phyloP scores from a whole-genome alignment of 2,329 filamentous ascomycete genomes.

The Magnaporthiopsis incrustans region DNA sequence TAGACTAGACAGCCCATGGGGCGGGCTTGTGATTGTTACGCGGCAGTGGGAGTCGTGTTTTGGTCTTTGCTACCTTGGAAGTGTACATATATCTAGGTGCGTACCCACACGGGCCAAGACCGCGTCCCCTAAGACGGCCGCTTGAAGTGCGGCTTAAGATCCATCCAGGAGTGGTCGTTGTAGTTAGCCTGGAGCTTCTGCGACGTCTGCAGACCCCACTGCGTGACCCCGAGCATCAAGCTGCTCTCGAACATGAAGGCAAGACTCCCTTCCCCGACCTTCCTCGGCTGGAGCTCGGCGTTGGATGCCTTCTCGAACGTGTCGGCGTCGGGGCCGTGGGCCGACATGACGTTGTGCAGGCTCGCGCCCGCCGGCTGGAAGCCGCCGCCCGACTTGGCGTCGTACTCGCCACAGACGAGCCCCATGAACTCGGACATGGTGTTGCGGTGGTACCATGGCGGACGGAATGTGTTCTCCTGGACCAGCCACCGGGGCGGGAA shows the following conservation, averaged over 20 bases:
- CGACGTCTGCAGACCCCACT: slow-evolving; percentile 58
- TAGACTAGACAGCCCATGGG: too few relatives aligned
- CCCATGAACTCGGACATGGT: slow-evolving; percentile 61
- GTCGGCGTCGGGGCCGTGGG: slow-evolving; percentile 52
- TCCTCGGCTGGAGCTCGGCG: slow-evolving; percentile 43
- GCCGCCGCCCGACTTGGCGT: slow-evolving; percentile 52
- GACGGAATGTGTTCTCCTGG: slow-evolving; percentile 60
- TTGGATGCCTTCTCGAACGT: slow-evolving; percentile 49
- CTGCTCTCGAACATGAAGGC: slow-evolving; percentile 65
- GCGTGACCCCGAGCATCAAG: slow-evolving; percentile 62
- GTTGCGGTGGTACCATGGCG: slow-evolving; percentile 66
- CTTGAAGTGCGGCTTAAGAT: too few relatives aligned
- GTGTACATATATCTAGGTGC: too few relatives aligned
- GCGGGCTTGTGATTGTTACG: too few relatives aligned
- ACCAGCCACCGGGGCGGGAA: slow-evolving; percentile 67
- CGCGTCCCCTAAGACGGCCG: too few relatives aligned
- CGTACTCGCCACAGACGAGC: slow-evolving; percentile 31
- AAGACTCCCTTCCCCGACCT: slow-evolving; percentile 53
- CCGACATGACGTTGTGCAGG: slow-evolving; percentile 65
- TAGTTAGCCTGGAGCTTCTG: slow-evolving; percentile 57
- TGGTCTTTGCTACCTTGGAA: too few relatives aligned
- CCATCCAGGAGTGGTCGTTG: slow-evolving; percentile 69
- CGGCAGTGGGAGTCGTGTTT: too few relatives aligned
- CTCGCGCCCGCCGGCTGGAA: slow-evolving; percentile 53
- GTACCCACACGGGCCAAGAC: too few relatives aligned